Conservation (phyloP, 2,329 filamentous ascomycete species). For the Alternaria panax region DNA sequence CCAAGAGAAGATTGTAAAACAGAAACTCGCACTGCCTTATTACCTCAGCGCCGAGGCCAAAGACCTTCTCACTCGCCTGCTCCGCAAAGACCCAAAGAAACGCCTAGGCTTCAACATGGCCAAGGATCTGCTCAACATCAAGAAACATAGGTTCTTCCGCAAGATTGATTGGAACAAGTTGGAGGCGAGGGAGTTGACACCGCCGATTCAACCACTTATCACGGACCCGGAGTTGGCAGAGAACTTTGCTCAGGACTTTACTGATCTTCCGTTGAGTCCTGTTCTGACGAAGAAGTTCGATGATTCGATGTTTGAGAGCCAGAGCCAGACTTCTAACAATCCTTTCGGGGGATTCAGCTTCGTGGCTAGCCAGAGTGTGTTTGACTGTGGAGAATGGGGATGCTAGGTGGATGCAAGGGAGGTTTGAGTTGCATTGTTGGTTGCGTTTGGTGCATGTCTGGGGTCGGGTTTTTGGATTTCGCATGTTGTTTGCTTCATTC, state of each 20-base stretch:
- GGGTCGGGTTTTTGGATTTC: neutral
- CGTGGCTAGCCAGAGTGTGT: constrained; percentile 59
- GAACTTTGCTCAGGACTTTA: constrained; percentile 96
- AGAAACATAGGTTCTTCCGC: constrained; percentile 94
- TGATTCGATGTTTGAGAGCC: constrained; percentile 37
- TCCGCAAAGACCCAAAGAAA: constrained; percentile 92
- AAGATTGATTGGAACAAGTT: constrained; percentile 95
- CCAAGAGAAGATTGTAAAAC: constrained; percentile 92
- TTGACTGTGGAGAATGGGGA: constrained; percentile 50
- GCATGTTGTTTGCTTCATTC: neutral
- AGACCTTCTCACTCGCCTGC: constrained; percentile 85
- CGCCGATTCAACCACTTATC: constrained; percentile 91
- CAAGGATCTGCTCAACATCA: constrained; percentile 84
- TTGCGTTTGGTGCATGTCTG: neutral
- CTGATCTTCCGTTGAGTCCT: constrained; percentile 81
- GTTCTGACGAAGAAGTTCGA: constrained; percentile 53
- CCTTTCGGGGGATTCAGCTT: constrained; percentile 64
- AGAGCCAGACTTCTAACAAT: constrained; percentile 53
- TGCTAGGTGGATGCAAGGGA: constrained; percentile 26
- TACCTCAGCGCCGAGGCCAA: constrained; percentile 92
- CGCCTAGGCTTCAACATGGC: constrained; percentile 87
- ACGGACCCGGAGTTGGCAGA: constrained; percentile 95
- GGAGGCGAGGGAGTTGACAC: constrained; percentile 79
- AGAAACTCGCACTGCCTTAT: constrained; percentile 88
- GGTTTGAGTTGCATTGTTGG: neutral